phyloP scores from a whole-genome alignment of 208 protist species.

The Trypanosoma melophagium region DNA sequence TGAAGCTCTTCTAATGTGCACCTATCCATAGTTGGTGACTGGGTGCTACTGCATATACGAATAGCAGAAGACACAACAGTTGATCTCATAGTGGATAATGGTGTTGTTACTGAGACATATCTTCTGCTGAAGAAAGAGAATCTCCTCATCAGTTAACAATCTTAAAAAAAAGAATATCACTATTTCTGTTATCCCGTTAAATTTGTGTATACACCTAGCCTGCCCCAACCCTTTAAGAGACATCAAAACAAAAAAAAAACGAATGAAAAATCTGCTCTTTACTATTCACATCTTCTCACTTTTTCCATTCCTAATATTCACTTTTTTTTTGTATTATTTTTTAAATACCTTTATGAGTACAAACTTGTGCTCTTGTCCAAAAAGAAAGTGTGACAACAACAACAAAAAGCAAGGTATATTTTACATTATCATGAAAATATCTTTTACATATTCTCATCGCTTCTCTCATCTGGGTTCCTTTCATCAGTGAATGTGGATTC shows the following conservation, averaged over 20 bases:
- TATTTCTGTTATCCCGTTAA: too few species aligned
- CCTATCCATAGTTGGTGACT: not conserved
- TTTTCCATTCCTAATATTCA: too few species aligned
- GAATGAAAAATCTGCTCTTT: too few species aligned
- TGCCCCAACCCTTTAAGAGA: too few species aligned
- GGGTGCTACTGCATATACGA: not conserved
- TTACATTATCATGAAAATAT: not conserved
- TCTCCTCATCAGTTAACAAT: too few species aligned
- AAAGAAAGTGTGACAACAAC: not conserved
- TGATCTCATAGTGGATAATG: not conserved
- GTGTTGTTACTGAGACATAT: too few species aligned
- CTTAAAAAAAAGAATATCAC: too few species aligned
- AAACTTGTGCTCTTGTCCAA: not conserved
- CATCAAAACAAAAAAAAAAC: too few species aligned
- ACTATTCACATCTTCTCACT: too few species aligned
- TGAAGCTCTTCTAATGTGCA: constrained; percentile 44
- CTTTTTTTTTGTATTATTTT: not conserved
- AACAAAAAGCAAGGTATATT: not conserved
- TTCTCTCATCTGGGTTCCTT: constrained; percentile 3
- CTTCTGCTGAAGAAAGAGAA: too few species aligned
- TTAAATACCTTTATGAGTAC: not conserved
- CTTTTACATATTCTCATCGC: not conserved
- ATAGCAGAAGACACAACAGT: not conserved
- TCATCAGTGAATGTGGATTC: not conserved
- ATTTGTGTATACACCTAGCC: too few species aligned